Conservation (phyloP, 2,329 filamentous ascomycete genomes). For the Xylariomycetidae sp. region DNA sequence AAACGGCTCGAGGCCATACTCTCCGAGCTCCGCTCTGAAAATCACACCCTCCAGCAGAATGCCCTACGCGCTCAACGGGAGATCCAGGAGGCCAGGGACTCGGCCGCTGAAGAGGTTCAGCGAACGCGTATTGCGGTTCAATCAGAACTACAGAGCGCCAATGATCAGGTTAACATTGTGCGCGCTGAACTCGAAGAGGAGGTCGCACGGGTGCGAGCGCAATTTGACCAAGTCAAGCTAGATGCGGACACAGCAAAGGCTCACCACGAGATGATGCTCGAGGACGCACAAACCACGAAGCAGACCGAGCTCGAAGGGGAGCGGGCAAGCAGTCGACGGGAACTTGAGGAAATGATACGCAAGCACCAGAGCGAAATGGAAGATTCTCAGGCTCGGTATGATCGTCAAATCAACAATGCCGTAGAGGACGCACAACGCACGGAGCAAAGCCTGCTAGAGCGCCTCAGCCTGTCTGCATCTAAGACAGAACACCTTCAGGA, state of each 20-base stretch:
- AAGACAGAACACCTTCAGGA: slow-evolving; percentile 85
- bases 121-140: slow-evolving; percentile 75
- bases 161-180: slow-evolving; percentile 78
- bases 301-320: slow-evolving; percentile 41
- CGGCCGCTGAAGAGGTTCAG: slow-evolving; percentile 73
- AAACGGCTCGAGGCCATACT: slow-evolving; percentile 55
- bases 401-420: slow-evolving; percentile 66
- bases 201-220: slow-evolving; percentile 63
- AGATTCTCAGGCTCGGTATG: slow-evolving; percentile 71
- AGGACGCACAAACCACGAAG: slow-evolving; percentile 71
- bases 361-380: slow-evolving; percentile 68
- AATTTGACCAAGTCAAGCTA: slow-evolving; percentile 72
- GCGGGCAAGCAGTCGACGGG: slow-evolving; percentile 38
- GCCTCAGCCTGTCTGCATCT: slow-evolving; percentile 74
- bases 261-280: slow-evolving; percentile 76
- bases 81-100: slow-evolving; percentile 77
- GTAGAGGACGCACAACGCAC: slow-evolving; percentile 77
- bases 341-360: slow-evolving; percentile 29
- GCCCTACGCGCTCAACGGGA: slow-evolving; percentile 72
- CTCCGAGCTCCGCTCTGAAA: slow-evolving; percentile 58
- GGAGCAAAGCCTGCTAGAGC: slow-evolving; percentile 76
- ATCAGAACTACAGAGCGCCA: slow-evolving; percentile 75
- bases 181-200: slow-evolving; percentile 80
- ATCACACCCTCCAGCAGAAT: slow-evolving; percentile 66
- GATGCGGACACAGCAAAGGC: slow-evolving; percentile 78